Evolutionary conservation across 2,329 filamentous ascomycete genomes (phyloP).

Genomic region (Pseudogymnoascus sp.): DNA sequence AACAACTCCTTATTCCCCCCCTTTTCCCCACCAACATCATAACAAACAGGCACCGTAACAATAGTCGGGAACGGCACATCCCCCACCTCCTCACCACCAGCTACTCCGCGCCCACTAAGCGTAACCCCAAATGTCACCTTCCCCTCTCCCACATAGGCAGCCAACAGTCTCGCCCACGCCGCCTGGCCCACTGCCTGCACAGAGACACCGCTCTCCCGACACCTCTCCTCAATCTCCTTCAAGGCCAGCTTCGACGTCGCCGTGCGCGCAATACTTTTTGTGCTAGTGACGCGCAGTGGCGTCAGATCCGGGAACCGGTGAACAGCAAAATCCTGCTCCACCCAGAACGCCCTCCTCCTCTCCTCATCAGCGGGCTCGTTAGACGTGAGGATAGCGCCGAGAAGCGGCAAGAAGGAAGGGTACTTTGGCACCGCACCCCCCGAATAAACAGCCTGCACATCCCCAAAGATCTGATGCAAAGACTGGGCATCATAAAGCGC

Average conservation of each 20-base stretch:
- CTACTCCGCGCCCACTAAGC: slow-evolving; percentile 61
- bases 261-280: slow-evolving; percentile 28
- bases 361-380: slow-evolving; percentile 25
- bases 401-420: slow-evolving; percentile 32
- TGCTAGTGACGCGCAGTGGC: slow-evolving; percentile 41
- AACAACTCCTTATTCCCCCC: slow-evolving; percentile 39
- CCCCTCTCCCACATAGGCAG: slow-evolving; percentile 67
- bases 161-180: slow-evolving; percentile 67
- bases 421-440: slow-evolving; percentile 19
- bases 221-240: slow-evolving; percentile 43
- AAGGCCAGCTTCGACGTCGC: slow-evolving; percentile 32
- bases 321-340: slow-evolving; percentile 41
- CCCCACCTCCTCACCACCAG: slow-evolving; percentile 48
- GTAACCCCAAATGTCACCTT: slow-evolving; percentile 72
- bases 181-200: slow-evolving; percentile 69
- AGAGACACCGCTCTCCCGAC: slow-evolving; percentile 29
- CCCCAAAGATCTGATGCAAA: slow-evolving; percentile 53
- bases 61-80: slow-evolving; percentile 70
- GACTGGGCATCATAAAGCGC: slow-evolving; percentile 80
- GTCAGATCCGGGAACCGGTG: slow-evolving; percentile 72
- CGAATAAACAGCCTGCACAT: slow-evolving; percentile 40
- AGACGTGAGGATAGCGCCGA: slow-evolving; percentile 36
- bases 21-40: slow-evolving; percentile 39
- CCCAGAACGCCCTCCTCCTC: slow-evolving; percentile 52
- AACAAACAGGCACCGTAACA: slow-evolving; percentile 66